phyloP scores from a whole-genome alignment of 108 stramenopile genomes.

The Nannochloropsis gaditana region DNA sequence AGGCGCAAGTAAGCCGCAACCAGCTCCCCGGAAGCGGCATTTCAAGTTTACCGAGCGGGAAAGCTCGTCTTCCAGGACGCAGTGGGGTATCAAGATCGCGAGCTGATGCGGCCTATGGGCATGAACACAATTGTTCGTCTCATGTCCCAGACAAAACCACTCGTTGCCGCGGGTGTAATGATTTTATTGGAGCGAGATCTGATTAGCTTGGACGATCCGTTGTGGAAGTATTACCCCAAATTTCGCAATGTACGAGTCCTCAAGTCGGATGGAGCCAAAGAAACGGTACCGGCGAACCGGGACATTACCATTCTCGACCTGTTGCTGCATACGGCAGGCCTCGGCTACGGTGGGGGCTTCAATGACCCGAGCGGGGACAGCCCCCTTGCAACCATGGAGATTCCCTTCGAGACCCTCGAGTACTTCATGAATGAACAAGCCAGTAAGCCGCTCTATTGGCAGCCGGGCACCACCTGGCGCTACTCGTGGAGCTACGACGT shows the following conservation, averaged over 20 bases:
- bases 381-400: not conserved
- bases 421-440: not conserved
- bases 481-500: slow-evolving; percentile 18
- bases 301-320: not conserved
- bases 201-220: not conserved
- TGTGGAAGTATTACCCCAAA: slow-evolving; percentile 8
- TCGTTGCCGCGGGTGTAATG: not conserved
- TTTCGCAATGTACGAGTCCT: not conserved
- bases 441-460: not conserved
- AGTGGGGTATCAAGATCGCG: not conserved
- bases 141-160: not conserved
- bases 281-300: not conserved
- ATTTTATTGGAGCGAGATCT: slow-evolving; percentile 17
- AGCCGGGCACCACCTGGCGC: not conserved
- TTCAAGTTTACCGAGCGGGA: slow-evolving; percentile 15
- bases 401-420: not conserved
- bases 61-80: slow-evolving; percentile 4
- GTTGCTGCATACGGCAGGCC: slow-evolving; percentile 1
- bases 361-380: not conserved
- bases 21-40: not conserved
- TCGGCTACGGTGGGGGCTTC: not conserved
- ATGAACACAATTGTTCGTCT: slow-evolving; percentile 11
- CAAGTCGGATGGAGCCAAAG: not conserved
- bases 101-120: slow-evolving; percentile 13
- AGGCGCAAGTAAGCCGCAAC: slow-evolving; percentile 5